phyloP scores from a whole-genome alignment of 2,329 filamentous ascomycete genomes.

The Cytospora schulzeri region DNA sequence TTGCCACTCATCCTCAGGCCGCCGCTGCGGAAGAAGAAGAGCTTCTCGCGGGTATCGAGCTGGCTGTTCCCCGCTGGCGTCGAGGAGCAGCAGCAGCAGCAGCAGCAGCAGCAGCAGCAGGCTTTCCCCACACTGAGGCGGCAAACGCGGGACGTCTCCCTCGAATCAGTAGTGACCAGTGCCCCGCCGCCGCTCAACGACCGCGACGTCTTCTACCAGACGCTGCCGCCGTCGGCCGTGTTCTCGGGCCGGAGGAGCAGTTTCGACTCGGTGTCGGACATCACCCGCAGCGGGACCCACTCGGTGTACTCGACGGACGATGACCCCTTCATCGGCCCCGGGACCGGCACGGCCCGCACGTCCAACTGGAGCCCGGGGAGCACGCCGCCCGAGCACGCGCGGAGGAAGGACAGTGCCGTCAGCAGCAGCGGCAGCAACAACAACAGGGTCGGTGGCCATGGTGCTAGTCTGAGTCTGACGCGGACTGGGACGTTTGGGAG shows the following conservation, averaged over 20 bases:
- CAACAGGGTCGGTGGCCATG: slow-evolving; percentile 35
- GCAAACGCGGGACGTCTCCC: slow-evolving; percentile 43
- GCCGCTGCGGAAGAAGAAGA: slow-evolving; percentile 66
- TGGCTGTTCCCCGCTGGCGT: slow-evolving; percentile 55
- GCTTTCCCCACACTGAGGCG: slow-evolving; percentile 29
- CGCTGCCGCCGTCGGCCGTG: slow-evolving; percentile 43
- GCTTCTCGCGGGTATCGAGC: slow-evolving; percentile 62
- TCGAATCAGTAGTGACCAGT: slow-evolving; percentile 59
- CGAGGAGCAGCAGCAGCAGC: slow-evolving; percentile 27
- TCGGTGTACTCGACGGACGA: slow-evolving; percentile 55
- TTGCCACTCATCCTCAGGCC: slow-evolving; percentile 62
- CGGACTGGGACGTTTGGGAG: slow-evolving; percentile 24
- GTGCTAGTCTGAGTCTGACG: slow-evolving; percentile 19
- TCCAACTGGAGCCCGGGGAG: slow-evolving; percentile 51
- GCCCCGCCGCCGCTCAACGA: slow-evolving; percentile 53
- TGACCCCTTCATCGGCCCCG: slow-evolving; percentile 27
- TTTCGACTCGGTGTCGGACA: slow-evolving; percentile 45
- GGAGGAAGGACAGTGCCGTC: slow-evolving; percentile 43
- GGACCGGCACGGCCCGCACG: slow-evolving; percentile 33
- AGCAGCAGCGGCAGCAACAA: slow-evolving; percentile 46
- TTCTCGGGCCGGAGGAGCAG: slow-evolving; percentile 41
- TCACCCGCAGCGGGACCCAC: slow-evolving; percentile 37
- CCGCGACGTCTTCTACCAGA: slow-evolving; percentile 62
- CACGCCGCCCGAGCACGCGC: slow-evolving; percentile 38
- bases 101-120: neutral